phyloP scores from a whole-genome alignment of 805 yeast species.

The Sugiyamaella marilandica region DNA sequence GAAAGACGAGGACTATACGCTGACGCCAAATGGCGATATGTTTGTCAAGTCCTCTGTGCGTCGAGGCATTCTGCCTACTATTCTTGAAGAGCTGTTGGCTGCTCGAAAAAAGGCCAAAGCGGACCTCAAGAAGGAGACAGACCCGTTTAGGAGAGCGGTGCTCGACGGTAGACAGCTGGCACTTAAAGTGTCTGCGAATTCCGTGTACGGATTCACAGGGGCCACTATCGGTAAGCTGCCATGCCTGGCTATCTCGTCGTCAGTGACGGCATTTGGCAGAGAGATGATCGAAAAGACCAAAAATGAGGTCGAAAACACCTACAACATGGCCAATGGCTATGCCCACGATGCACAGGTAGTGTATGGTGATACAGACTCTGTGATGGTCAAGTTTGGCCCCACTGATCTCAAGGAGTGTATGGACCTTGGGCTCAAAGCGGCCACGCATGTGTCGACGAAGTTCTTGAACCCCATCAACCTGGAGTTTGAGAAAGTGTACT shows the following conservation, averaged over 20 bases:
- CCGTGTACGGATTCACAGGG: constrained; percentile 98
- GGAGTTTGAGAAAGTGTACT: constrained; percentile 95
- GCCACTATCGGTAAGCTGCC: constrained; percentile 98
- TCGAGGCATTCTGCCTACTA: constrained; percentile 87
- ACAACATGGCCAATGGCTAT: constrained; percentile 76
- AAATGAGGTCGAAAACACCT: constrained; percentile 72
- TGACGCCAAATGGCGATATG: constrained; percentile 88
- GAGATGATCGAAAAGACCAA: constrained; percentile 94
- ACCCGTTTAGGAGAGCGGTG: constrained; percentile 89
- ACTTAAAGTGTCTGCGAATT: constrained; percentile 91
- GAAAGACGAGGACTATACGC: constrained; percentile 72
- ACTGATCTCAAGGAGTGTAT: constrained; percentile 76
- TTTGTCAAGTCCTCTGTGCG: constrained; percentile 68
- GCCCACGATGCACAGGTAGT: constrained; percentile 84
- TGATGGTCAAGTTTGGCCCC: constrained; percentile 95
- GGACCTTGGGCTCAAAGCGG: constrained; percentile 93
- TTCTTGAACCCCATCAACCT: constrained; percentile 85
- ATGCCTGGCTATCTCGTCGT: constrained; percentile 91
- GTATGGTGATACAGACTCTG: constrained; percentile 99
- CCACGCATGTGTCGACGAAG: constrained; percentile 70
- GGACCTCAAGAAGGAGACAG: constrained; percentile 87
- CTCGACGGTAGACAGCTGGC: constrained; percentile 97
- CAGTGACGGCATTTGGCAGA: constrained; percentile 94
- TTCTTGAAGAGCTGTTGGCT: constrained; percentile 76
- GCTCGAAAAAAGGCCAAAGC: constrained; percentile 93